Evolutionary conservation across 1,284 basidiomycete genomes (phyloP), one percentile per base, ranked within the genome.

Genomic region (Cutaneotrichosporon sp.): DNA sequence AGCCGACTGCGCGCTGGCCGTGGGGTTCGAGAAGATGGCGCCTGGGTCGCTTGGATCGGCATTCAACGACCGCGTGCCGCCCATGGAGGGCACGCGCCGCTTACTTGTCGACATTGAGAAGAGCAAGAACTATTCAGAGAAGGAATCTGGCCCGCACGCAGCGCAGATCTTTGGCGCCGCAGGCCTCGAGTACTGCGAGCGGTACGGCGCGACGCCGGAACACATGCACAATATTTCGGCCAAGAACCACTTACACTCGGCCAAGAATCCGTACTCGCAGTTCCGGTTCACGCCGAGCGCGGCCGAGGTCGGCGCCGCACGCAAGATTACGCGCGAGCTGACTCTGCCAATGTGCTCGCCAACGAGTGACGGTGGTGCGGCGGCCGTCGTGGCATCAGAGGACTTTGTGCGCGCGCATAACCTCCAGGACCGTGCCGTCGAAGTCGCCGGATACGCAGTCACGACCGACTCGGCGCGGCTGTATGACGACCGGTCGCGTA

Each of bases 311-410:
- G 45, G 10, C 21, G 30, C 20, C 15, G 50, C 53, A 4, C 57
- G 57, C 51, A 48, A 53, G 54, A 59, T 59, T 18, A 59, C 57
- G 5, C 57, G 57, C 49, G 51, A 59, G 30, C 54, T 59, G 23
- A 59, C 57, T 15, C 57, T 59, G 4, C 54, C 57, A 34, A 59
- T 59, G 57, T 59, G 57, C 57, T 55, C 54, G 48, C 57, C 57
- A 9, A 59, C 57, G 8, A 53, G 51, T 10, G 57, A 59, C 51
- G 57, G 57, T 14, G 51, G 51, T 9, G 57, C 57, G 0, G 52
- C 51, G 3, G 57, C 57, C 15, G 42, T 59, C 8, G 49, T 59
- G 26, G 57, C 48, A 4, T 51, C 48, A 1, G 57, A 59, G 54
- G 57, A 52, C 34, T 59, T 59, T 51, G 57, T 59, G 20, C 38